These are phyloP conservation scores for Cyclostephanos tholiformis DNA, from an alignment of 108 stramenopile species.

Conservation along the genomic window DNA sequence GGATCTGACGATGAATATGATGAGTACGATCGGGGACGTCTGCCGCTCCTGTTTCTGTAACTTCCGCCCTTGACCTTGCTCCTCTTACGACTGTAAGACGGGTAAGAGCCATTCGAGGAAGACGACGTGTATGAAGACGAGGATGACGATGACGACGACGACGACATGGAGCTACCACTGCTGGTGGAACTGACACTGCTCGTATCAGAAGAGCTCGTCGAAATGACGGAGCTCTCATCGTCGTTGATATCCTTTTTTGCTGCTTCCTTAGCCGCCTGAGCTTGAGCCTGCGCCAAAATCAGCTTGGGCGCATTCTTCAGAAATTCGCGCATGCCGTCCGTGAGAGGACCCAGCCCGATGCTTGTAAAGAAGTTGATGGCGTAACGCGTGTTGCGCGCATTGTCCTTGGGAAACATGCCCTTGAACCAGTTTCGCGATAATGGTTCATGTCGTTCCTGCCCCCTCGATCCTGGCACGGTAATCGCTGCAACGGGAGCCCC, in stretches of 20 bases:
- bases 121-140: slow-evolving; percentile 55
- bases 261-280: slow-evolving; percentile 60
- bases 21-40: slow-evolving; percentile 27
- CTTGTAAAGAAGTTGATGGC: slow-evolving; percentile 99
- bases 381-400: slow-evolving; percentile 95
- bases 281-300: slow-evolving; percentile 77
- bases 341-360: slow-evolving; percentile 97
- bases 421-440: slow-evolving; percentile 79
- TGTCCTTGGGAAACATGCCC: slow-evolving; percentile 96
- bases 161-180: slow-evolving; percentile 45
- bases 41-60: slow-evolving; percentile 22
- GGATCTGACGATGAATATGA: slow-evolving; percentile 28
- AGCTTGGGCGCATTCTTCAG: slow-evolving; percentile 92
- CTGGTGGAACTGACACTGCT: slow-evolving; percentile 58
- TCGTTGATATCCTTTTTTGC: slow-evolving; percentile 48
- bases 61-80: slow-evolving; percentile 27
- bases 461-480: neutral
- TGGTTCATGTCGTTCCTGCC: slow-evolving; percentile 30
- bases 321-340: slow-evolving; percentile 94
- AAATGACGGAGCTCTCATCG: slow-evolving; percentile 48
- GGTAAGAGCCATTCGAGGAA: slow-evolving; percentile 55
- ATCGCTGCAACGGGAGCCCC: slow-evolving; percentile 20
- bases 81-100: slow-evolving; percentile 37
- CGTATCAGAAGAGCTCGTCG: slow-evolving; percentile 55
- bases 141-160: slow-evolving; percentile 47